Evolutionary conservation across 2,329 filamentous ascomycete species (phyloP).

Genomic region (Exophiala sp.): DNA sequence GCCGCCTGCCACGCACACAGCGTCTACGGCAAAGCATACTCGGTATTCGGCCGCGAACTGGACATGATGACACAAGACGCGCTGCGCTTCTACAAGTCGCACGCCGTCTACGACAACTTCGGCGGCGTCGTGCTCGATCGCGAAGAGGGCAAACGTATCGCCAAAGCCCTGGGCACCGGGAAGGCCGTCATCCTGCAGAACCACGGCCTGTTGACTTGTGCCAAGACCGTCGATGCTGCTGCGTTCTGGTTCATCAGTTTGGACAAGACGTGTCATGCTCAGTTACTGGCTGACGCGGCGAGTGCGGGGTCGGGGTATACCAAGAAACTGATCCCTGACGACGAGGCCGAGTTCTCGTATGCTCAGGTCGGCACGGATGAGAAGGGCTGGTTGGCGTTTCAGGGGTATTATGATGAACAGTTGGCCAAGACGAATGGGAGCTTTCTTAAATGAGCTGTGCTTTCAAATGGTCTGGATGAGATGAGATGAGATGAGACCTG

Average conservation of each 20-base stretch:
- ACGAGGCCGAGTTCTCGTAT: conserved; percentile 28
- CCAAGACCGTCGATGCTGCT: conserved; percentile 46
- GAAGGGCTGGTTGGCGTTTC: conserved; percentile 51
- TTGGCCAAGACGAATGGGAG: conserved; percentile 46
- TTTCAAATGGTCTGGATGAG: too few relatives aligned
- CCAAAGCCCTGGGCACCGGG: conserved; percentile 42
- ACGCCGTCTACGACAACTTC: conserved; percentile 44
- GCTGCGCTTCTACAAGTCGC: conserved; percentile 37
- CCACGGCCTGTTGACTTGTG: conserved; percentile 51
- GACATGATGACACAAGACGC: conserved; percentile 48
- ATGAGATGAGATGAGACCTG: too few relatives aligned
- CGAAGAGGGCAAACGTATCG: conserved; percentile 49
- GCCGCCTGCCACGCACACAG: conserved; percentile 39
- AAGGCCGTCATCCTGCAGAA: conserved; percentile 53
- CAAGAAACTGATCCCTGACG: conserved; percentile 29
- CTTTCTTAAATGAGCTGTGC: conserved; percentile 42
- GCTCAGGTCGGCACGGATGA: conserved; percentile 35
- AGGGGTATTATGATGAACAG: conserved; percentile 51
- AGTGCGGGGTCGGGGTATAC: conserved; percentile 35
- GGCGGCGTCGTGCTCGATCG: conserved; percentile 49
- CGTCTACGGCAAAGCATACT: conserved; percentile 45
- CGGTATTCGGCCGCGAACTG: conserved; percentile 42
- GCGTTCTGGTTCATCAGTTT: conserved; percentile 51
- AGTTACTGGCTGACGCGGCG: conserved; percentile 39
- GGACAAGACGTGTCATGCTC: conserved; percentile 40